A percentile compares a stretch with the other conserved stretches of the same genome.
phyloP scores from a whole-genome alignment of 495 filamentous ascomycete genomes.

The Penicillium silybi region DNA sequence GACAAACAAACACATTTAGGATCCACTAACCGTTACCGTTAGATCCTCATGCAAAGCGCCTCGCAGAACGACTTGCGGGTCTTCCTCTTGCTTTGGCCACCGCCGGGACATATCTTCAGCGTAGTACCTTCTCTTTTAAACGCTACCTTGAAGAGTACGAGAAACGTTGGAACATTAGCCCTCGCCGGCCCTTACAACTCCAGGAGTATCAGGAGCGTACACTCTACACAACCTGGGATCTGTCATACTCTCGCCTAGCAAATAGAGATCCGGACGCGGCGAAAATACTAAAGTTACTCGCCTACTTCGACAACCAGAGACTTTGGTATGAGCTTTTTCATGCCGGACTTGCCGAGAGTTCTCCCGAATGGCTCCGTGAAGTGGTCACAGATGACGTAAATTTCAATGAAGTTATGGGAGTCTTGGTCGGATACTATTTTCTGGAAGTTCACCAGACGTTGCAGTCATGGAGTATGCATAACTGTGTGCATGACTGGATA shows the following conservation, averaged over 20 bases:
- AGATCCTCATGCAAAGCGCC: slow-evolving; percentile 6
- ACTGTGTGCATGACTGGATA: slow-evolving; percentile 13
- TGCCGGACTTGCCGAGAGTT: slow-evolving; percentile 2
- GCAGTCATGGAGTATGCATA: slow-evolving; percentile 11
- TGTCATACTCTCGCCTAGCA: slow-evolving; percentile 10
- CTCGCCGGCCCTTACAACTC: background rate
- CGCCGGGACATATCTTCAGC: slow-evolving; percentile 7
- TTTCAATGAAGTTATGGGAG: background rate
- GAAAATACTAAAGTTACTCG: slow-evolving; percentile 5
- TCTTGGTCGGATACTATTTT: slow-evolving; percentile 5
- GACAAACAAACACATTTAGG: background rate
- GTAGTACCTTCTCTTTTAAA: background rate
- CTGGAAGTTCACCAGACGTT: background rate
- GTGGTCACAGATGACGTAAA: background rate
- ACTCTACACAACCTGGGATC: slow-evolving; percentile 7
- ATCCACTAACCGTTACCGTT: background rate
- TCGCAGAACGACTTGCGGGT: slow-evolving; percentile 4
- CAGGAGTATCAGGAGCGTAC: slow-evolving; percentile 3
- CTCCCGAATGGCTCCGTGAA: slow-evolving; percentile 5
- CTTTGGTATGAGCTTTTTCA: slow-evolving; percentile 3
- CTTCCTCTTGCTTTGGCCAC: slow-evolving; percentile 10
- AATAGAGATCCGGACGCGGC: slow-evolving; percentile 1
- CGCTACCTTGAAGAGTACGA: slow-evolving; percentile 9
- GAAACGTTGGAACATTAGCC: slow-evolving; percentile 4
- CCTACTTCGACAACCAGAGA: slow-evolving; percentile 11